Evolutionary conservation across 2,329 filamentous ascomycete genomes (phyloP), one percentile per base, ranked within the genome.

Genomic region (Talaromyces sp.): DNA sequence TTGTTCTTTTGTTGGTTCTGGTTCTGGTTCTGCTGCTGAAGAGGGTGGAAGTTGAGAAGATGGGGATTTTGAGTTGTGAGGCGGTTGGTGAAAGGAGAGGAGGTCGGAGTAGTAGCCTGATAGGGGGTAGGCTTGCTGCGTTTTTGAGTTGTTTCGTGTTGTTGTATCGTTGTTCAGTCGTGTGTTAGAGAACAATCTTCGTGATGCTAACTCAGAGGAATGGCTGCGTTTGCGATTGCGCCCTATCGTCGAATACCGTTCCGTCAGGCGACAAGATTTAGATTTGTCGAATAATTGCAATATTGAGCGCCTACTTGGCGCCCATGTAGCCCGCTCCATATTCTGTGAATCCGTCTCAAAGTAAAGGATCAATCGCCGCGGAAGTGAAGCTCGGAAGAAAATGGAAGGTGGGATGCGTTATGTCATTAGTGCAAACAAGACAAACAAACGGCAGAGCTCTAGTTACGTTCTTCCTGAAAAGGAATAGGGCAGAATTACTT

Each of bases 61-160:
- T 66, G 5, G 68, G 57, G 35, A 67, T 31, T 37, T 68, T 67
- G 10, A 70, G 68, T 52, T 22, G 69, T 69, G n/a, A 50, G 64
- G 6, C 70, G 66, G 62, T 65, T 70, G 5, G 62, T 65, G 45
- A 43, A 58, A 62, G 10, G 73, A 71, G 35, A 82, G 73, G 19
- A 82, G 74, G 54, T 81, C 75, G 45, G 75, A 74, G 67, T 82
- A 82, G 64, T 81, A 82, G 10, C 80, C 79, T 1, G 78, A 75
- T 17, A 81, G 67, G 5, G 78, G 78, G 60, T 80, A 70, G 19
- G 77, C 75, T 66, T 81, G 79, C n/a, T 67, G 61, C 17, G 62
- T 31, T 2, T 52, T 43, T 19, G 33, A 11, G 35, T 39, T 50
- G 13, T 19, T 31, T 59, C 22, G 22, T 27, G 15, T 15, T n/a